Conservation (phyloP, 495 filamentous ascomycete genomes). For the Poronia punctata region DNA sequence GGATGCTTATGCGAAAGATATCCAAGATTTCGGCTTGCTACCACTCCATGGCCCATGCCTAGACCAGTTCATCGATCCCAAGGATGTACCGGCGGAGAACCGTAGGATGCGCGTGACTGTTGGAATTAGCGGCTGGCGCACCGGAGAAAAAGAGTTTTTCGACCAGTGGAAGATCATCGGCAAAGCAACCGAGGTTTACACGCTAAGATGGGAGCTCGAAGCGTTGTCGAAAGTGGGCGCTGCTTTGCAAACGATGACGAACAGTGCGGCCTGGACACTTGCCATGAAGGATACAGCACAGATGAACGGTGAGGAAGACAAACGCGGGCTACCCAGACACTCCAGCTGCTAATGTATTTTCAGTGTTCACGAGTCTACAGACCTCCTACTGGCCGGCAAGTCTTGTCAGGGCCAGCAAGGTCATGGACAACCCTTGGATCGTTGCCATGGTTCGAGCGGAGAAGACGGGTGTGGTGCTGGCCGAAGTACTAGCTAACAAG, state of each 20-base stretch:
- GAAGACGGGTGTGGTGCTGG: constrained; percentile 78
- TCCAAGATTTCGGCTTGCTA: constrained; percentile 84
- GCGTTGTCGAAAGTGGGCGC: constrained; percentile 69
- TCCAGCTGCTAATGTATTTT: too few relatives aligned
- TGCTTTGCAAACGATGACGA: constrained; percentile 65
- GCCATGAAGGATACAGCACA: constrained; percentile 69
- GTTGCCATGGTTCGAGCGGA: constrained; percentile 75
- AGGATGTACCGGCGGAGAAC: constrained; percentile 31
- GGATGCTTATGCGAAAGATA: constrained; percentile 78
- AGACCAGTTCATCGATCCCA: constrained; percentile 31
- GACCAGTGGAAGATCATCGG: constrained; percentile 72
- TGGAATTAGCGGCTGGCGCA: constrained; percentile 77
- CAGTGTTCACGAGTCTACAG: constrained; percentile 64
- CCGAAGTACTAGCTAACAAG: constrained; percentile 81
- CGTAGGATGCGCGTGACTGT: constrained; percentile 75
- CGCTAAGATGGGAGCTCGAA: constrained; percentile 76
- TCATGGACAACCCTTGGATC: constrained; percentile 88
- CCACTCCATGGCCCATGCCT: constrained; percentile 50
- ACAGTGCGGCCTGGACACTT: constrained; percentile 66
- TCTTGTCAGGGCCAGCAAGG: constrained; percentile 68
- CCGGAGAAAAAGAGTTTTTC: constrained; percentile 58
- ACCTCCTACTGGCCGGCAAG: constrained; percentile 68
- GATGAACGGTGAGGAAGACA: constrained; percentile 31
- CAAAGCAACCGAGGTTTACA: constrained; percentile 67
- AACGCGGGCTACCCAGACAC: constrained; percentile 6